A percentile compares a stretch with the other conserved stretches of the same genome.
Evolutionary conservation across 805 yeast genomes (phyloP).

Genomic region (Jamesozyma gamospora): DNA sequence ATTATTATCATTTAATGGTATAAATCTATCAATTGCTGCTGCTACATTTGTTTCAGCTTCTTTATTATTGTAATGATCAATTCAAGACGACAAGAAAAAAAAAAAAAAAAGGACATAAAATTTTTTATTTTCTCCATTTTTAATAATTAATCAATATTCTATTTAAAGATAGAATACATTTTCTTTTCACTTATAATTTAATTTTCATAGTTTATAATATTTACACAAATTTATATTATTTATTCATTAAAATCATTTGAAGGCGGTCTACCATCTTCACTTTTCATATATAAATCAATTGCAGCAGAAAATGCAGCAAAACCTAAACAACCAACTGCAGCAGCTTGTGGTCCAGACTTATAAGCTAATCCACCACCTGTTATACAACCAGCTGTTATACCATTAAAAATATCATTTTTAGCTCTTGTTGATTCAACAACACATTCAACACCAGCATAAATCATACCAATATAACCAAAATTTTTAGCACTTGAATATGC

Average conservation of each 20-base stretch:
- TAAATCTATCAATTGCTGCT: background rate
- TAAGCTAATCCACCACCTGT: conserved; percentile 95
- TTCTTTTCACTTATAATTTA: background rate
- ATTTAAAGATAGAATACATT: no score
- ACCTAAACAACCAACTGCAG: conserved; percentile 88
- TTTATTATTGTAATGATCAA: background rate
- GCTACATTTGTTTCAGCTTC: background rate
- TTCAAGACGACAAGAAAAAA: no score
- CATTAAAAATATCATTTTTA: conserved; percentile 85
- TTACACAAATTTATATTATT: no score
- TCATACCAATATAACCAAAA: conserved; percentile 87
- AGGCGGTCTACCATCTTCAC: conserved; percentile 79
- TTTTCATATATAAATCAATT: conserved; percentile 73
- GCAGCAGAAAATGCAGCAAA: conserved; percentile 93
- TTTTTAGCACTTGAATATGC: conserved; percentile 86
- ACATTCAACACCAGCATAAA: conserved; percentile 89
- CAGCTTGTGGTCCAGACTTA: conserved; percentile 90
- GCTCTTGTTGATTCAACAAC: conserved; percentile 77
- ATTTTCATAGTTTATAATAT: background rate
- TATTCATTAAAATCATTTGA: conserved; percentile 70
- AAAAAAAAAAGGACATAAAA: no score
- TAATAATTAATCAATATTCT: no score
- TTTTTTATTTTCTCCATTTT: no score
- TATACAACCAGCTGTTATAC: conserved; percentile 86
- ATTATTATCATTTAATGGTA: background rate